A percentile compares a stretch with the other conserved stretches of the same genome.
Evolutionary conservation across 2,329 filamentous ascomycete species (phyloP).

Genomic region (Fusarium buxicola): DNA sequence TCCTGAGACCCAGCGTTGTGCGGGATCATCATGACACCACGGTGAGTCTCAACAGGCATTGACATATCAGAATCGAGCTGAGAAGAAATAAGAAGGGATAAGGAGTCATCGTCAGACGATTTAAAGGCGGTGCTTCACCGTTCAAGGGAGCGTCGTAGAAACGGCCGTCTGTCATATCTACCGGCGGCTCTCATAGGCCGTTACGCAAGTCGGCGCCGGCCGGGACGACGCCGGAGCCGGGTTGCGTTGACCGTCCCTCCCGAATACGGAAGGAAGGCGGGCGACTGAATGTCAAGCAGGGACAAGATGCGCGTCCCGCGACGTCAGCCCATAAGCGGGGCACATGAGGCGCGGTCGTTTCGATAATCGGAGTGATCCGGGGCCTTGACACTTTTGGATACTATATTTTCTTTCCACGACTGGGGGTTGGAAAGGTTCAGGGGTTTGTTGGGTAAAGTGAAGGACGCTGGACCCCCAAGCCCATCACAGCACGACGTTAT

Average conservation of each 20-base stretch:
- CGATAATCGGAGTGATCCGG: conserved; percentile 44
- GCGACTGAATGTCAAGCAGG: neutral
- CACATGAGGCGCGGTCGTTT: conserved; percentile 28
- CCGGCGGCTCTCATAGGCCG: conserved; percentile 8
- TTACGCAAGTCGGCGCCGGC: conserved; percentile 22
- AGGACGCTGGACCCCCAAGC: neutral
- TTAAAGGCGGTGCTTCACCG: too few relatives aligned
- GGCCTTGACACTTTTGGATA: conserved; percentile 26
- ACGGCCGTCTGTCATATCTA: conserved; percentile 2
- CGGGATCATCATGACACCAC: too few relatives aligned
- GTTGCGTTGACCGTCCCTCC: conserved; percentile 22
- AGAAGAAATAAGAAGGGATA: too few relatives aligned
- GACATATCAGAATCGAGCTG: too few relatives aligned
- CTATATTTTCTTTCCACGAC: conserved; percentile 20
- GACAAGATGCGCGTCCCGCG: conserved; percentile 13
- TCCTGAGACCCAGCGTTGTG: too few relatives aligned
- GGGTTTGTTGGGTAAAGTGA: conserved; percentile 8
- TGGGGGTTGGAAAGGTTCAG: conserved; percentile 1
- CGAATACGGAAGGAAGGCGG: conserved; percentile 41
- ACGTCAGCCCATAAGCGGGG: conserved; percentile 47
- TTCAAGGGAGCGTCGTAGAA: neutral
- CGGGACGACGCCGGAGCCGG: conserved; percentile 15
- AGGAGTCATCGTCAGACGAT: too few relatives aligned
- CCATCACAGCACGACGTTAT: neutral
- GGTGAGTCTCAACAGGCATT: too few relatives aligned